Evolutionary conservation across 148 eudicot species (phyloP), one percentile per base, ranked within the genome.

Genomic region (Polygonum maritimum): DNA sequence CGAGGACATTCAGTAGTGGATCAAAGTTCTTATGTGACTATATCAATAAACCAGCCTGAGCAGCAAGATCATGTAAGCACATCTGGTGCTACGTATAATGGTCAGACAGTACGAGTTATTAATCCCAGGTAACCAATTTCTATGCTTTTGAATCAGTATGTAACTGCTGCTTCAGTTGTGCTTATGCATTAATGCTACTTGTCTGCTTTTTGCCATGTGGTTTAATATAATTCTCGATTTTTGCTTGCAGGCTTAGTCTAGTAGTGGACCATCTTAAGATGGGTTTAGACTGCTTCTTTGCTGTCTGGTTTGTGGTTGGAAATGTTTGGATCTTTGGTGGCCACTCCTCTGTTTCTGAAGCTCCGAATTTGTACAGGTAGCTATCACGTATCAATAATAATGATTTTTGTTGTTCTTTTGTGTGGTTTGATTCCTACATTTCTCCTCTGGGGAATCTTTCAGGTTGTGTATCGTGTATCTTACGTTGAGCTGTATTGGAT

Each of bases 261-360:
- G 74, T 88, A 48, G 83, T 84, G 81, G 92, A 88, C 78, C 90
- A 90, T 74, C 82, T 86, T 57, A 90, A 90, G 84, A 85, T 90
- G 95, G 90, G 88, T 4, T 82, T 90, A 81, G 92, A 90, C 85
- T 88, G 95, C 83, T 90, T 90, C 86, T 90, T 85, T 86, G 95
- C 92, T 39, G 87, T 90, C 74, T 90, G 95, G 95, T 90, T 90
- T 78, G 92, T 90, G 22, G 92, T 88, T 77, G 95, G 95, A 33
- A 90, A 87, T 76, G 84, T 90, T 47, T 90, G 95, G 95, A 87
- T 90, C 54, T 88, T 90, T 81, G 90, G 95, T 48, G 95, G 95
- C 41, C 87, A 84, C 76, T 85, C 95, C 36, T 87, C 95, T 65
- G 85, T 88, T 52, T 75, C 89, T 49, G 92, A 87, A 83, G 92